Base-by-base conservation (phyloP, 106 monocot species). In the Xerophyta viscosa region DNA sequence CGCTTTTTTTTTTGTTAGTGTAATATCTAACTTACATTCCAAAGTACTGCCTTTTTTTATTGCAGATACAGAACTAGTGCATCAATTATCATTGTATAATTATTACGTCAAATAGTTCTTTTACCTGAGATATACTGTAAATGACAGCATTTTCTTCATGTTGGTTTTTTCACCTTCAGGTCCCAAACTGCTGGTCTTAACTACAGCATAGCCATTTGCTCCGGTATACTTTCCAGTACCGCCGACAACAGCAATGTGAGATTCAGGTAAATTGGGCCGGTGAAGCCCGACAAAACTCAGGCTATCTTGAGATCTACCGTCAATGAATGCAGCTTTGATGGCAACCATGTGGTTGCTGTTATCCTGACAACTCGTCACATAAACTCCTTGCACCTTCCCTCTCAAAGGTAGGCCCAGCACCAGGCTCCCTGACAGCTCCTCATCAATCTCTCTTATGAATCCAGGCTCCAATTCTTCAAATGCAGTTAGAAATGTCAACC, bases 201-300 rank as follows among this genome's bases (percentile, higher is more conserved):
- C 30, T 11, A 74, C 20, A 0, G 78, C 78, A 53, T 71, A 71
- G 6, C 78, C 84, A 54, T 71, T 75, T n/a, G 71, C 67, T 7
- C 52, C 71, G 6, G 19, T 20, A 27, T 64, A 84, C 31, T 60
- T 74, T 8, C 83, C 83, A 13, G 54, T 71, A 25, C 83, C 83
- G 9, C 78, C 83, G 26, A 78, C 52, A n/a, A 84, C 78, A 0
- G 75, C 66, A 41, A 84, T 61, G 25, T 78, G 71, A 48, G 70
- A 72, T 59, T 78, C 83, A 0, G 31, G 26, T 8, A 31, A 14
- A 29, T 33, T 58, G 27, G 39, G 57, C n/a, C 43, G 48, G 26
- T 57, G 49, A 13, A 77, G 67, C 1, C 84, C 84, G 8, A 78
- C 78, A 45, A 84, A 67, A 41, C 78, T 74, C 48, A 84, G 42